Evolutionary conservation across 306 rosid species (phyloP).

Genomic region (Rosa chinensis): DNA sequence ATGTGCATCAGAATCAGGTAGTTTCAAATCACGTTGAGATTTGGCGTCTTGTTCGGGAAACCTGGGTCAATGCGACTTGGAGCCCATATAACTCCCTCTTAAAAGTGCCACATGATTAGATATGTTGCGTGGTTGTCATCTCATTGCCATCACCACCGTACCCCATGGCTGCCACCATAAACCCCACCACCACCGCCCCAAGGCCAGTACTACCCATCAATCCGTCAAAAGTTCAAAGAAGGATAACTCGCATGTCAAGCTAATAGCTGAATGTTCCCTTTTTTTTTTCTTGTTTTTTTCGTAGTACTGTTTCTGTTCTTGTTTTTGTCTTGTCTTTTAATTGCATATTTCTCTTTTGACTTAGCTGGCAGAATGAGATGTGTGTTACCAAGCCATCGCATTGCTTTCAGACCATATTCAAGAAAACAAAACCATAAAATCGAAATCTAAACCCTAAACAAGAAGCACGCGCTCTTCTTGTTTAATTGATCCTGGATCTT

Average conservation of each 20-base stretch:
- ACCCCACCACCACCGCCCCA: not conserved
- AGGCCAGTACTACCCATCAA: not conserved
- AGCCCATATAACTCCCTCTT: not conserved
- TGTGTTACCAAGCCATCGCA: not conserved
- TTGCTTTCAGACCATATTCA: not conserved
- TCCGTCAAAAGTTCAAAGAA: not conserved
- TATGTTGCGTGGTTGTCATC: not conserved
- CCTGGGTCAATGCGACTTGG: not conserved
- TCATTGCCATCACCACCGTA: not conserved
- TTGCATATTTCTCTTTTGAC: not conserved
- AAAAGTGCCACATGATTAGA: not conserved
- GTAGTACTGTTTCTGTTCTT: not conserved
- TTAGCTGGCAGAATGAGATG: not conserved
- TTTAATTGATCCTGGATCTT: not conserved
- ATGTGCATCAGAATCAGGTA: not conserved
- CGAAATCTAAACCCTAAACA: too few relatives aligned
- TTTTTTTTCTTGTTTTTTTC: not conserved
- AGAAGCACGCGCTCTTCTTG: not conserved
- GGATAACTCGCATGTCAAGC: constrained; percentile 5
- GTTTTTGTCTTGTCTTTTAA: not conserved
- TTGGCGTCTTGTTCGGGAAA: not conserved
- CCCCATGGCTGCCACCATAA: not conserved
- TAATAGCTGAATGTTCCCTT: not conserved
- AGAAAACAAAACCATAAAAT: not conserved
- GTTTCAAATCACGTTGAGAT: not conserved